These are phyloP conservation scores for Mucor indicus DNA, from an alignment of 371 early-diverging fungal genomes.

Conservation along the genomic window DNA sequence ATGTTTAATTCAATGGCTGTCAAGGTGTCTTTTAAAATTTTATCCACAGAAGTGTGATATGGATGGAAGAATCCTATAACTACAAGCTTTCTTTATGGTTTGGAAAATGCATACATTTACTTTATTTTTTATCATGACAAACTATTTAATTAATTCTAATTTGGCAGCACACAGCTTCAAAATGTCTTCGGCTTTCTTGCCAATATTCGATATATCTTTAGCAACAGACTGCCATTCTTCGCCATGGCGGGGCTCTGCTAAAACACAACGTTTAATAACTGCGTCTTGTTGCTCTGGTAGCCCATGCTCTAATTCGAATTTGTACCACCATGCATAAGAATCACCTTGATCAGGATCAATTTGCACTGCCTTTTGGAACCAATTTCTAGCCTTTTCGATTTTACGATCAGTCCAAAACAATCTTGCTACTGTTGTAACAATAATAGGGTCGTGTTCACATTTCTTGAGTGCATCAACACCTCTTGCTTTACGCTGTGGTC, in stretches of 20 bases:
- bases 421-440: conserved; percentile 82
- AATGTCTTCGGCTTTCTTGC: conserved; percentile 65
- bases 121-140: too few species aligned
- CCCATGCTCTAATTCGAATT: conserved; percentile 85
- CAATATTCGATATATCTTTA: conserved; percentile 74
- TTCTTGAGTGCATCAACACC: conserved; percentile 90
- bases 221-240: conserved; percentile 81
- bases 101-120: too few species aligned
- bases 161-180: conserved; percentile 59
- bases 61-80: too few species aligned
- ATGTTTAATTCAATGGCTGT: too few species aligned
- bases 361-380: conserved; percentile 85
- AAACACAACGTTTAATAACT: conserved; percentile 68
- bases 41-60: too few species aligned
- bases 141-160: conserved; percentile 24
- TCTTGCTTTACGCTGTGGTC: conserved; percentile 85
- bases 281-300: conserved; percentile 53
- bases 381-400: conserved; percentile 88
- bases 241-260: conserved; percentile 89
- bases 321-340: conserved; percentile 93
- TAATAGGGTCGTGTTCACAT: conserved; percentile 83
- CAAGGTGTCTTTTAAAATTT: too few species aligned
- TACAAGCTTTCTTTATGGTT: too few species aligned
- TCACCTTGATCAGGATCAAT: conserved; percentile 90
- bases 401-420: conserved; percentile 93